phyloP scores from a whole-genome alignment of 495 filamentous ascomycete species.

The Xylaria grammica region DNA sequence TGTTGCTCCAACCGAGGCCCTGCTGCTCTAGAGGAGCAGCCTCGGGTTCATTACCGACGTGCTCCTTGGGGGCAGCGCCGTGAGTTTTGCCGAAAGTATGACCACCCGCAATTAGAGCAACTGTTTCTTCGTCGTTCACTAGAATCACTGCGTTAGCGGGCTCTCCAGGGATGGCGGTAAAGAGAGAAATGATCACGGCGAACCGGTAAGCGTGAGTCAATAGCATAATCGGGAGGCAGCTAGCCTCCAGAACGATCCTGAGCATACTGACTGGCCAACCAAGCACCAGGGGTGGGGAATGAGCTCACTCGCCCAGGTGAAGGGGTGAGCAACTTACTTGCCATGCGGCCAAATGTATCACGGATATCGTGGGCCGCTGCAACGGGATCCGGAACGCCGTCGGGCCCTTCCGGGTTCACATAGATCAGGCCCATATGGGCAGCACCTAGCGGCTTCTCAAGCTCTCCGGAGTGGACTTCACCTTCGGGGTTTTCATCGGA shows the following conservation, averaged over 20 bases:
- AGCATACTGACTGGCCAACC: background rate
- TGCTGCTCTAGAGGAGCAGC: conserved; percentile 65
- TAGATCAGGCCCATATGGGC: conserved; percentile 78
- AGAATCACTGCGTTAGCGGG: background rate
- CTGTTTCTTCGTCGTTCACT: conserved; percentile 77
- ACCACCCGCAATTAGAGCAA: conserved; percentile 74
- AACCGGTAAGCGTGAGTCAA: too few species aligned
- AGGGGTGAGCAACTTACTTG: conserved; percentile 39
- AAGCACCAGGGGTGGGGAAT: too few species aligned
- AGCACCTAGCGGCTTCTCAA: conserved; percentile 67
- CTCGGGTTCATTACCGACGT: conserved; percentile 68
- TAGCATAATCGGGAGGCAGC: background rate
- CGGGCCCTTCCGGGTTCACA: conserved; percentile 77
- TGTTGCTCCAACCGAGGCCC: conserved; percentile 71
- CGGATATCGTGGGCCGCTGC: conserved; percentile 73
- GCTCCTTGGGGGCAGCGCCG: conserved; percentile 63
- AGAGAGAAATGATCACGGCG: too few species aligned
- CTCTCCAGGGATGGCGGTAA: too few species aligned
- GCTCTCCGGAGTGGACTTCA: conserved; percentile 62
- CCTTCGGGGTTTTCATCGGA: conserved; percentile 53
- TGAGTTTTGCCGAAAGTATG: conserved; percentile 79
- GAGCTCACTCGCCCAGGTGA: background rate
- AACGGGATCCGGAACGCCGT: conserved; percentile 68
- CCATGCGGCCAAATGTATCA: conserved; percentile 73
- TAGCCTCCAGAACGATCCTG: background rate